Evolutionary conservation across 352 stramenopile genomes (phyloP).

Genomic region (Globisporangium nagaii): DNA sequence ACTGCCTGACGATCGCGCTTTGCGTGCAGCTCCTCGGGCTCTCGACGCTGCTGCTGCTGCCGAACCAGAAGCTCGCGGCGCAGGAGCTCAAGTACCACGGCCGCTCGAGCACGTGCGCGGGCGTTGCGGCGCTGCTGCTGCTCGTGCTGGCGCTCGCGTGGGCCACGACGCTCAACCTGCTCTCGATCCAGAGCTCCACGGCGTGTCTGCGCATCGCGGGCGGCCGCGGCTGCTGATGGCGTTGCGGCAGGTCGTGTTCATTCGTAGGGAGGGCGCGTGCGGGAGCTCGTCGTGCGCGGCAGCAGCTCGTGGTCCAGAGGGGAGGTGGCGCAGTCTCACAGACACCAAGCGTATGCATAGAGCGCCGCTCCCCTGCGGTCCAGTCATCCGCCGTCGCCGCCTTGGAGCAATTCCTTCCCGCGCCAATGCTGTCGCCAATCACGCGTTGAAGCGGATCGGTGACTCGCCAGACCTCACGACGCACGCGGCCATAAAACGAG

Average conservation of each 20-base stretch:
- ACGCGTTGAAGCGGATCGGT: slow-evolving; percentile 18
- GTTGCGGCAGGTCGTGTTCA: too few species aligned
- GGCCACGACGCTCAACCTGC: slow-evolving; percentile 50
- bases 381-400: too few species aligned
- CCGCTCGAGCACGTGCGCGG: slow-evolving; percentile 35
- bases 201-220: slow-evolving; percentile 59
- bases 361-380: too few species aligned
- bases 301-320: too few species aligned
- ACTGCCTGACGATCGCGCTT: slow-evolving; percentile 39
- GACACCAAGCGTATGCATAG: too few species aligned
- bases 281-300: neutral
- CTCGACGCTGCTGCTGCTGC: slow-evolving; percentile 42
- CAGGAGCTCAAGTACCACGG: slow-evolving; percentile 56
- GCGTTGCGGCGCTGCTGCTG: slow-evolving; percentile 25
- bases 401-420: too few species aligned
- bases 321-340: too few species aligned
- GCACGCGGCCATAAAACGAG: slow-evolving; percentile 3
- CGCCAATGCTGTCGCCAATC: slow-evolving; percentile 7
- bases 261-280: neutral
- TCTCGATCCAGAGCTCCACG: slow-evolving; percentile 58
- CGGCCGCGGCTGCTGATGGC: slow-evolving; percentile 34
- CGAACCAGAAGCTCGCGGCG: slow-evolving; percentile 55
- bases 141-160: slow-evolving; percentile 38
- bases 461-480: neutral
- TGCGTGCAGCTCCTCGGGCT: slow-evolving; percentile 25